These are phyloP conservation scores for Tulasnella sp. DNA, from an alignment of 768 basidiomycete genomes.

Conservation along the genomic window DNA sequence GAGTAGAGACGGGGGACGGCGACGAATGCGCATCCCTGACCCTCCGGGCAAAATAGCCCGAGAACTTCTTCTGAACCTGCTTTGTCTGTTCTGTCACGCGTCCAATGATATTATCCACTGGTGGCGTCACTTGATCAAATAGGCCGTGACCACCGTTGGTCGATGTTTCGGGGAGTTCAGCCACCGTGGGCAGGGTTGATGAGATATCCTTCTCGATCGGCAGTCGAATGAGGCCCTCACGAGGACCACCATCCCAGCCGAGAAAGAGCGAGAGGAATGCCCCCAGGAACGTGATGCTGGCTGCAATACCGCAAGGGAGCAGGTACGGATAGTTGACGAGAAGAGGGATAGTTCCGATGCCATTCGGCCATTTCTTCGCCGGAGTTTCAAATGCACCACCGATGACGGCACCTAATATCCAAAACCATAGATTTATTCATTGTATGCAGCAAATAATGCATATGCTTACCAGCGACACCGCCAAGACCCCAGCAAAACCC, in stretches of 20 bases:
- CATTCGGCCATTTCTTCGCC: conserved; percentile 71
- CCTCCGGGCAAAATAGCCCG: conserved; percentile 21
- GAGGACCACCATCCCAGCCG: conserved; percentile 80
- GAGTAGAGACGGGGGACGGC: background rate
- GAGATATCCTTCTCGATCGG: conserved; percentile 55
- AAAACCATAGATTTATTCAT: background rate
- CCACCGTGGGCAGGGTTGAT: conserved; percentile 4
- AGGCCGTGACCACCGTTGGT: conserved; percentile 53
- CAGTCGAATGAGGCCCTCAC: conserved; percentile 75
- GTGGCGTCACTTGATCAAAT: conserved; percentile 36
- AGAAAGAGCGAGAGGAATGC: conserved; percentile 82
- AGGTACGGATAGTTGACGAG: conserved; percentile 83
- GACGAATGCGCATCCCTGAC: conserved; percentile 16
- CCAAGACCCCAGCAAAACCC: conserved; percentile 98
- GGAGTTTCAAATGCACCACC: conserved; percentile 79
- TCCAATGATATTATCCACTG: conserved; percentile 40
- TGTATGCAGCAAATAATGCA: background rate
- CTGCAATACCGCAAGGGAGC: conserved; percentile 72
- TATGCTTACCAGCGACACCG: conserved; percentile 46
- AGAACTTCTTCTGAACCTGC: conserved; percentile 17
- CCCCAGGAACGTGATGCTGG: conserved; percentile 66
- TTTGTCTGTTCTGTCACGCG: conserved; percentile 36
- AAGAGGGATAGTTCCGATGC: conserved; percentile 54
- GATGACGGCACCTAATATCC: conserved; percentile 28
- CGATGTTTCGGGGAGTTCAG: conserved; percentile 20